Conservation (phyloP, 2,329 filamentous ascomycete species). For the Nigrograna mackinnonii region DNA sequence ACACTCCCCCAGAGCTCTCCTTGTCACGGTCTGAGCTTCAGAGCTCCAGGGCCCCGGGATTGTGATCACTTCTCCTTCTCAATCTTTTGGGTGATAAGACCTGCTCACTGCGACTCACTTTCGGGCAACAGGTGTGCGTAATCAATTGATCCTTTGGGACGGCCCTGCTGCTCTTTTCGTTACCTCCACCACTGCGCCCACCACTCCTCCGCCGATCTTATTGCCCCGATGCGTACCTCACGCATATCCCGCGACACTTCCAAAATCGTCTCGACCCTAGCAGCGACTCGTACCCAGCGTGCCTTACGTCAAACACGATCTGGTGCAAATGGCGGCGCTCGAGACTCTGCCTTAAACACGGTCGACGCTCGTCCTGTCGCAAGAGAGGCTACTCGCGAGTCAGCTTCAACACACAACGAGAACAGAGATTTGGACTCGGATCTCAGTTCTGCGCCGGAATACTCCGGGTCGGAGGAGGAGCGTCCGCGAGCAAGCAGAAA, state of each 20-base stretch:
- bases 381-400: conserved; percentile 10
- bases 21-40: too few relatives aligned
- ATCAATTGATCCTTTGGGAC: too few relatives aligned
- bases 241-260: conserved; percentile 41
- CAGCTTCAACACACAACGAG: conserved; percentile 9
- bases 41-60: too few relatives aligned
- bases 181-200: conserved; percentile 3
- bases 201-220: too few relatives aligned
- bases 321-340: conserved; percentile 21
- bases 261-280: conserved; percentile 25
- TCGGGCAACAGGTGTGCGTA: too few relatives aligned
- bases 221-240: conserved; percentile 37
- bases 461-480: conserved; percentile 25
- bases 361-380: conserved; percentile 17
- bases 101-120: too few relatives aligned
- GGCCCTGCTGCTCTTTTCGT: neutral
- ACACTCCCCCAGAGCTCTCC: too few relatives aligned
- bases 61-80: too few relatives aligned
- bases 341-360: conserved; percentile 19
- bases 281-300: conserved; percentile 27
- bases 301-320: conserved; percentile 37
- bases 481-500: conserved; percentile 38
- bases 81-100: too few relatives aligned
- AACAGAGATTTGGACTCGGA: conserved; percentile 28
- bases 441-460: conserved; percentile 32